A percentile compares a stretch with the other conserved stretches of the same genome.
phyloP scores from a whole-genome alignment of 192 early-diverging fungal genomes.

The Haplosporangium gracile region DNA sequence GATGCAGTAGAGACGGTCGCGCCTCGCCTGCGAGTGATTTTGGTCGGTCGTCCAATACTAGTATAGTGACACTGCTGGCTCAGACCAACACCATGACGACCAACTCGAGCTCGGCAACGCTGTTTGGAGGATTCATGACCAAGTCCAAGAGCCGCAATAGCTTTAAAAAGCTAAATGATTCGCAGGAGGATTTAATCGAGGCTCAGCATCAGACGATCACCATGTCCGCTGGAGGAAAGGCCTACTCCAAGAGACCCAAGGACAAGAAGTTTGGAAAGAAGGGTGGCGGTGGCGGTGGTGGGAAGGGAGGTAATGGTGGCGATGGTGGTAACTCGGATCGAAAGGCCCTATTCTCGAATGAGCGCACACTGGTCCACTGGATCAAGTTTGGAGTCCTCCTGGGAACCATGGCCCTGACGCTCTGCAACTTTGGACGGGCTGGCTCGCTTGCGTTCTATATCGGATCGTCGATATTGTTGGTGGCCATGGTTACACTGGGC shows the following conservation, averaged over 20 bases:
- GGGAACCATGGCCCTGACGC: constrained; percentile 72
- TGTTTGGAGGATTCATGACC: constrained; percentile 29
- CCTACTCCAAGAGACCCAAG: constrained; percentile 20
- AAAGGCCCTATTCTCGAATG: constrained; percentile 94
- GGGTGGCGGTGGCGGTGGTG: not conserved
- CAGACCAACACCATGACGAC: constrained; percentile 13
- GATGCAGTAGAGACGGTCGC: not conserved
- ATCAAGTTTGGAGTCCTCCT: constrained; percentile 81
- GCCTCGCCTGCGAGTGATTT: constrained; percentile 6
- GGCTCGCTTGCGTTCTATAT: constrained; percentile 39
- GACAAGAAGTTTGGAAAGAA: constrained; percentile 24
- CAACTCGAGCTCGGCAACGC: constrained; percentile 33
- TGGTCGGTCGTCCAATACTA: constrained; percentile 25
- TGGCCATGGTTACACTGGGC: constrained; percentile 55
- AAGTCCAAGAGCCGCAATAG: constrained; percentile 10
- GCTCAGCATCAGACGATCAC: constrained; percentile 9
- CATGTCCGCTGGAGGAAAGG: constrained; percentile 17
- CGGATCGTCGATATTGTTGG: constrained; percentile 19
- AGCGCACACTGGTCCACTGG: constrained; percentile 89
- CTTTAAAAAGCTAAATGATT: constrained; percentile 8
- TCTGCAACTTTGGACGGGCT: constrained; percentile 79
- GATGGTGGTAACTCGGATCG: constrained; percentile 60
- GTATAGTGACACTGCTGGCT: constrained; percentile 34
- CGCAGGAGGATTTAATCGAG: not conserved
- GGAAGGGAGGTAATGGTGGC: constrained; percentile 6